Percentiles rank a stretch among this genome's conserved stretches.
These are phyloP conservation scores for Eucalyptus virginea DNA, from an alignment of 345 rosid species.

Conservation along the genomic window DNA sequence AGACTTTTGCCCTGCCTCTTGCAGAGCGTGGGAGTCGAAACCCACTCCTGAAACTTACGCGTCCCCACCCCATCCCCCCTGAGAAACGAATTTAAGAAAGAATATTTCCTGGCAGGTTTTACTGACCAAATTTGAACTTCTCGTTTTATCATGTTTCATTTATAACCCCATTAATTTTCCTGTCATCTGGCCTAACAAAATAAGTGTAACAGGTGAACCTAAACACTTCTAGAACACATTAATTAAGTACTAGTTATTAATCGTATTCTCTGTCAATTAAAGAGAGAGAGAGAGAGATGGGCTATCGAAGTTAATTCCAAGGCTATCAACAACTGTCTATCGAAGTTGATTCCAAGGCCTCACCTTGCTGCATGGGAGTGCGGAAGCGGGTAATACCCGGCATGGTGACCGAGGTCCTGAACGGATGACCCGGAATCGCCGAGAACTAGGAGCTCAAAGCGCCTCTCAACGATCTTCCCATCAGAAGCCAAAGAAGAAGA, in stretches of 20 bases:
- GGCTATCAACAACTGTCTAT: neutral
- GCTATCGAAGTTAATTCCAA: neutral
- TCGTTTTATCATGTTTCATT: neutral
- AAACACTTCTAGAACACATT: neutral
- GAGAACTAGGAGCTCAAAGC: slow-evolving; percentile 12
- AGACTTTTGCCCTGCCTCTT: too few relatives aligned
- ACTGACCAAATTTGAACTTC: neutral
- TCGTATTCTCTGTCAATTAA: neutral
- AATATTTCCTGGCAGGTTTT: neutral
- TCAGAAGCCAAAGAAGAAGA: neutral
- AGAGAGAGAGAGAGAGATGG: too few relatives aligned
- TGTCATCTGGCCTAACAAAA: neutral
- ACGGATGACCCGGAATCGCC: slow-evolving; percentile 28
- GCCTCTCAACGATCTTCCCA: slow-evolving; percentile 8
- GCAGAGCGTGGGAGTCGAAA: too few relatives aligned
- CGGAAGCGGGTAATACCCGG: slow-evolving; percentile 70
- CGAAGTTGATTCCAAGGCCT: neutral
- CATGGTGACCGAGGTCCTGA: slow-evolving; percentile 60
- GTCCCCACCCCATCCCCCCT: too few relatives aligned
- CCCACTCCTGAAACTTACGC: too few relatives aligned
- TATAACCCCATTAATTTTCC: neutral
- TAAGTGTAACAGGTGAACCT: neutral
- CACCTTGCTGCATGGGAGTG: slow-evolving; percentile 63
- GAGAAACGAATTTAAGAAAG: too few relatives aligned
- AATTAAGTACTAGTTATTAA: neutral